Evolutionary conservation across 345 rosid species (phyloP), one percentile per base, ranked within the genome.

Genomic region (Linum lewisii): DNA sequence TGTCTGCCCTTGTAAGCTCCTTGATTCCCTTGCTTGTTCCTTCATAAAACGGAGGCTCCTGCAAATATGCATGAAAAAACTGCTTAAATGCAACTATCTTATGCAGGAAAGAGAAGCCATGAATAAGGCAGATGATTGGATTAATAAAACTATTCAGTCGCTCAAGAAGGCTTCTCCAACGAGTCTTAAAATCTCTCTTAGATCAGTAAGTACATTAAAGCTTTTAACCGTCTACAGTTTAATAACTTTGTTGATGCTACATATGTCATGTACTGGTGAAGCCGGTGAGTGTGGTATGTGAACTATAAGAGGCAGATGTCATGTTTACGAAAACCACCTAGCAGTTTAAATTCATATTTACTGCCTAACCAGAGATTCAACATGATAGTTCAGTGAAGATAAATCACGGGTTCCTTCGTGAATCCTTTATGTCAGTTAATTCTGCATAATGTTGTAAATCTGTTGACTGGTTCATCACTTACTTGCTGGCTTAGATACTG

Each of bases 171-270:
- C 87, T 69, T 91, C 92, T 16, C 96, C 98, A 50, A 85, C 82
- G 50, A 91, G 96, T 78, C 95, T 91, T 59, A 91, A 87, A 71
- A 76, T 88, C 62, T 75, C 90, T 56, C 95, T 87, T 58, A 78
- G 80, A 85, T 84, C 86, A 63, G 98, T 91, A 74, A 62, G 80
- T 24, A 15, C 21, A 1, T 25, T 4, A 24, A 24, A 23, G 20
- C 25, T 16, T 59, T 24, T 6, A 25, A 44, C 61, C 21, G 21
- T 6, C 21, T 42, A 47, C 21, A 54, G 26, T 54, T 8, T 21
- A 15, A 6, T 11, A 54, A 2, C 22, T 18, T 7, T 52, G 56
- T n/a, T 16, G 3, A 52, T 18, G 23, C n/a, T n/a, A n/a, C n/a
- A 21, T 21, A 3, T 22, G 22, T 52, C 3, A 4, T 21, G 24